Evolutionary conservation across 495 filamentous ascomycete species (phyloP), one percentile per base, ranked within the genome.

Genomic region (Penicillium malachiteum): DNA sequence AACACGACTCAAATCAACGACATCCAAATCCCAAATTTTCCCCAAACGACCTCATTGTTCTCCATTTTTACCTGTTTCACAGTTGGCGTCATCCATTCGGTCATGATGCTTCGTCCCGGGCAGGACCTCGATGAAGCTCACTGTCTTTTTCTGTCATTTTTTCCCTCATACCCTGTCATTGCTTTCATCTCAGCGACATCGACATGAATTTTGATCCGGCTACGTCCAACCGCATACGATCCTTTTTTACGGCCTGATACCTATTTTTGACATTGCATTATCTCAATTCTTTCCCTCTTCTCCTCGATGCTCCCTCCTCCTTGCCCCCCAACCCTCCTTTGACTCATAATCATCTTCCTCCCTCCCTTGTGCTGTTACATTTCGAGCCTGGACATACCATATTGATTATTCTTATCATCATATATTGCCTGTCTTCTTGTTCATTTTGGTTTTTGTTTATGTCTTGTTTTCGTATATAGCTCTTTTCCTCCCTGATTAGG

Each of bases 1-100:
- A 76, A 75, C 69, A 68, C 62, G 59, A 72, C 65, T 71, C 64
- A 62, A 57, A 52, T 37, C 50, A 54, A 43, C 9, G 9, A 47
- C 44, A 47, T 9, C 44, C 18, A 26, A 26, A 26, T 26, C 21
- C 21, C 21, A 26, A 26, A 4, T n/a, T 18, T 21, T 32, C 53
- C 32, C 52, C 52, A 46, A 26, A 37, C 53, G 38, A 64, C 44
- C 54, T 55, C 60, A 41, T 30, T 32, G 31, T 13, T 38, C 48
- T 53, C 45, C 50, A 50, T 57, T 63, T 55, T 53, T 64, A 26
- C 57, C 55, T 35, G 41, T 41, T 31, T 37, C 18, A 44, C 34
- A 46, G 35, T 56, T 50, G 56, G 52, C 56, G 60, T 50, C 33
- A 50, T 31, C 38, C 39, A 42, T 34, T 38, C 56, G 40, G 41